phyloP scores from a whole-genome alignment of 2,329 filamentous ascomycete genomes.

The Monosporascus cannonballus region DNA sequence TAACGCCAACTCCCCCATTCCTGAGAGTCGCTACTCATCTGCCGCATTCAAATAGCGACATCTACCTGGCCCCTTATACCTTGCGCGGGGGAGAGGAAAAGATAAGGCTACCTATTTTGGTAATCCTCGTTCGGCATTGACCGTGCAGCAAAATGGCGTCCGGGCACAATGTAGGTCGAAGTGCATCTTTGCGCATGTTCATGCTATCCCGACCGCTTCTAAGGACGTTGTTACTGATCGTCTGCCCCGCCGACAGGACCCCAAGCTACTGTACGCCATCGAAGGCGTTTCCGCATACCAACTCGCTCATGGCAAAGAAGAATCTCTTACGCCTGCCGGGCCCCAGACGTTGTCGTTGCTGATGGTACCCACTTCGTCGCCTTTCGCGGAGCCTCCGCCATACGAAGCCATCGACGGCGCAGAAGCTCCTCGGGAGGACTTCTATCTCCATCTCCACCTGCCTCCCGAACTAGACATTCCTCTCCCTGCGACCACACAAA shows the following conservation, averaged over 20 bases:
- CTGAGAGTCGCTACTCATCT: not conserved
- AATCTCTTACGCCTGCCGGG: conserved; percentile 74
- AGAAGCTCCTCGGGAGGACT: conserved; percentile 67
- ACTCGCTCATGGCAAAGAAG: conserved; percentile 80
- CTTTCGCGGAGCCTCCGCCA: conserved; percentile 51
- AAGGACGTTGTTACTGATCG: conserved; percentile 4
- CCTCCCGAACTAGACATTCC: conserved; percentile 92
- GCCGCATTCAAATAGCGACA: not conserved
- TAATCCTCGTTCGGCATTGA: not conserved
- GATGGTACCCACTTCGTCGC: conserved; percentile 89
- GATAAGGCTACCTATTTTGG: not conserved
- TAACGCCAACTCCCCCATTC: not conserved
- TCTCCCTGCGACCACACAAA: conserved; percentile 89
- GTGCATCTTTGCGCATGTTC: conserved; percentile 1
- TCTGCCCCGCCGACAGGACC: conserved; percentile 38
- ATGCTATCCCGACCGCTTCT: not conserved
- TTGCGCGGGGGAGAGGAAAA: not conserved
- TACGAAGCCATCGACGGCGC: conserved; percentile 46
- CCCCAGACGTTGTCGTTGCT: conserved; percentile 87
- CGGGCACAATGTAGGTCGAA: conserved; percentile 35
- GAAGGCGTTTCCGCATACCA: conserved; percentile 88
- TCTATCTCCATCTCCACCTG: conserved; percentile 92
- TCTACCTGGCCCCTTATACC: not conserved
- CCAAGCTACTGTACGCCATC: conserved; percentile 64
- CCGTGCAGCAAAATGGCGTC: conserved; percentile 33